These are phyloP conservation scores for Apophysomyces variabilis DNA, from an alignment of 371 early-diverging fungal genomes.

Conservation along the genomic window DNA sequence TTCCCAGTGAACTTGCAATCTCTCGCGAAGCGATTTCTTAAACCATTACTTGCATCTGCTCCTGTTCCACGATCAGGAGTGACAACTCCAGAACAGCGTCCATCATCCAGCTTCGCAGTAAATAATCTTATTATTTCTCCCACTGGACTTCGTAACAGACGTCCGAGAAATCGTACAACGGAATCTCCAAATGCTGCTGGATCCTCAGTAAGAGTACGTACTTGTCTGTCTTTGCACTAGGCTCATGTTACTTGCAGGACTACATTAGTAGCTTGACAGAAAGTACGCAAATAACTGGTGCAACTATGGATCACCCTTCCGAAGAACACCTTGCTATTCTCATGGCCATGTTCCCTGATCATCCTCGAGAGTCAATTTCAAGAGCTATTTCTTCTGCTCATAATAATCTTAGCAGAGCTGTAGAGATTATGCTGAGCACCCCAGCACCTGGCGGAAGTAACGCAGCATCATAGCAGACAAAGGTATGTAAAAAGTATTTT, in stretches of 20 bases:
- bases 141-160: slow-evolving; percentile 37
- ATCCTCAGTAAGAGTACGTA: not conserved
- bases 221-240: not conserved
- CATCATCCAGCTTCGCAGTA: slow-evolving; percentile 26
- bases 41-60: slow-evolving; percentile 47
- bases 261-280: slow-evolving; percentile 64
- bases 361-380: slow-evolving; percentile 58
- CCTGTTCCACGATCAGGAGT: slow-evolving; percentile 57
- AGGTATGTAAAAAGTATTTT: not conserved
- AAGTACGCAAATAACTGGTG: slow-evolving; percentile 25
- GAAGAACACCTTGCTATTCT: slow-evolving; percentile 55
- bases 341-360: slow-evolving; percentile 61
- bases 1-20: slow-evolving; percentile 49
- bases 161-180: slow-evolving; percentile 11
- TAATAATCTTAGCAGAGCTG: slow-evolving; percentile 62
- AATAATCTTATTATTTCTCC: slow-evolving; percentile 38
- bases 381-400: slow-evolving; percentile 58
- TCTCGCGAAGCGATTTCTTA: slow-evolving; percentile 37
- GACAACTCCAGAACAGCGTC: slow-evolving; percentile 46
- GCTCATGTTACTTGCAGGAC: slow-evolving; percentile 27
- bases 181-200: not conserved
- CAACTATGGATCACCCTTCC: slow-evolving; percentile 39
- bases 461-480: not conserved
- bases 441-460: slow-evolving; percentile 31
- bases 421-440: slow-evolving; percentile 55